These are phyloP conservation scores for Cichorium intybus DNA, from an alignment of 140 eudicot genomes.

Conservation along the genomic window DNA sequence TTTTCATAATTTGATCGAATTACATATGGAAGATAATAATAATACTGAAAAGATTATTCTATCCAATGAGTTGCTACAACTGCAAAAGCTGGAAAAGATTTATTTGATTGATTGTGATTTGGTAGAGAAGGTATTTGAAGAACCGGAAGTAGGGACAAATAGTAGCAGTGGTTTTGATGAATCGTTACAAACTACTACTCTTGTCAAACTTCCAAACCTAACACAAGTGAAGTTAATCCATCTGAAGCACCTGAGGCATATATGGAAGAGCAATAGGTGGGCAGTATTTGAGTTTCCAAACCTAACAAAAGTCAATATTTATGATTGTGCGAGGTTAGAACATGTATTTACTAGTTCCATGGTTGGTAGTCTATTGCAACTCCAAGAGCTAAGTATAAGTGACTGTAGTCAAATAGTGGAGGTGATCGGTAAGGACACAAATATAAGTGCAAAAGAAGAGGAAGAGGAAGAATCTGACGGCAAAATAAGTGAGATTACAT, in stretches of 20 bases:
- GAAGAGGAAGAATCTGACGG: not conserved
- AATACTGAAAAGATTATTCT: not conserved
- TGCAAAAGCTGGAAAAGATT: constrained; percentile 1
- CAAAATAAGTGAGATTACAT: not conserved
- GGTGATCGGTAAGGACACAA: not conserved
- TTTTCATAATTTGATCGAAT: not conserved
- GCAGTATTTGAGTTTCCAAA: not conserved
- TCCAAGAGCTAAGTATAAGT: not conserved
- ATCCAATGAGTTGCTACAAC: constrained; percentile 7
- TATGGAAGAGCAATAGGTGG: not conserved
- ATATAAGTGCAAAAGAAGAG: not conserved
- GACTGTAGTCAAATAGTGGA: not conserved
- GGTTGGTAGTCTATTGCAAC: constrained; percentile 1
- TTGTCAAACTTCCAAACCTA: constrained; percentile 4
- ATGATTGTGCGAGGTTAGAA: not conserved
- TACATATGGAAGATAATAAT: not conserved
- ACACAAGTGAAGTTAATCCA: not conserved
- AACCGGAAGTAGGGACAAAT: not conserved
- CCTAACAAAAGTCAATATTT: not conserved
- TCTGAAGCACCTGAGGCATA: not conserved
- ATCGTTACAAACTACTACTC: not conserved
- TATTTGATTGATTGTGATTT: accelerated
- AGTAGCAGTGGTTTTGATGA: not conserved
- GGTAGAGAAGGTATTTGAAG: not conserved
- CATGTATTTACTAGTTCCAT: not conserved